Conservation (phyloP, 2,329 filamentous ascomycete genomes). For the Claviceps spartinae region DNA sequence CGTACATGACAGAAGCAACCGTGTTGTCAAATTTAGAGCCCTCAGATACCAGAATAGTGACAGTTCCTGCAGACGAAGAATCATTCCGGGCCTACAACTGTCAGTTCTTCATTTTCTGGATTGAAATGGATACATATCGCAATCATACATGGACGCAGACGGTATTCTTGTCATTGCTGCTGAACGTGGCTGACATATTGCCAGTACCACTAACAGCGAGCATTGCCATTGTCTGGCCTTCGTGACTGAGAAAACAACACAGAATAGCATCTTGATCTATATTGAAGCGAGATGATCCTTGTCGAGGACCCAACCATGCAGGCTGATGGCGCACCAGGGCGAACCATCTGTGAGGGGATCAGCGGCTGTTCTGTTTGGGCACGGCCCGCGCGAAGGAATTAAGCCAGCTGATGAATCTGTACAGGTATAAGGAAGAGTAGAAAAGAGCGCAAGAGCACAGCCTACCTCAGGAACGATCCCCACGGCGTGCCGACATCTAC, state of each 20-base stretch:
- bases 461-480: conserved; percentile 38
- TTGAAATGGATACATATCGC: neutral
- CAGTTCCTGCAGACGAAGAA: conserved; percentile 35
- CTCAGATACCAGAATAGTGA: conserved; percentile 55
- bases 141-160: conserved; percentile 50
- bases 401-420: neutral
- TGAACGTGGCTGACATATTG: conserved; percentile 56
- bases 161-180: conserved; percentile 48
- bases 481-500: conserved; percentile 51
- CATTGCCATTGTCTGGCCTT: conserved; percentile 64
- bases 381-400: neutral
- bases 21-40: conserved; percentile 62
- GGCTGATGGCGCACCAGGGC: conserved; percentile 65
- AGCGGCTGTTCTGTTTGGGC: neutral
- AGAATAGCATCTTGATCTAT: conserved; percentile 68
- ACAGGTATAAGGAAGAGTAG: neutral
- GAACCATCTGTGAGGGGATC: conserved; percentile 52
- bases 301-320: conserved; percentile 80
- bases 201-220: conserved; percentile 64
- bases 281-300: conserved; percentile 53
- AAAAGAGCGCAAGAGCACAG: neutral
- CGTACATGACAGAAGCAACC: conserved; percentile 72
- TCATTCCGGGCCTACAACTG: conserved; percentile 50
- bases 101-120: conserved; percentile 6
- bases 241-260: conserved; percentile 58